phyloP scores from a whole-genome alignment of 192 early-diverging fungal species.

The Coemansia sp. region DNA sequence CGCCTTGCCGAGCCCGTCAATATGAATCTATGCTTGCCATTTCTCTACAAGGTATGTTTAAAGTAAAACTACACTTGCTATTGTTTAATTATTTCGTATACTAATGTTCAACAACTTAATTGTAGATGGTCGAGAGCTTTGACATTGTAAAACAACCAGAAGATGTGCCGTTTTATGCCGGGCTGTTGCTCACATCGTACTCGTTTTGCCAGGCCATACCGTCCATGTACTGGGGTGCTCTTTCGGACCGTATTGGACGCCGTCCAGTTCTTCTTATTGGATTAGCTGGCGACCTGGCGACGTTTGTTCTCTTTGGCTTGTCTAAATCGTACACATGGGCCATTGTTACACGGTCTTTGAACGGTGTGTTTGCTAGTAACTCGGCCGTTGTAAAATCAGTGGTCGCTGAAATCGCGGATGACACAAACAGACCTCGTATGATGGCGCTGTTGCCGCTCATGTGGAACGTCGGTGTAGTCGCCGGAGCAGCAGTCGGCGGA shows the following conservation, averaged over 20 bases:
- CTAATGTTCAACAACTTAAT: neutral
- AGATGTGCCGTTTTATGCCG: slow-evolving; percentile 71
- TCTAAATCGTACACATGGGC: slow-evolving; percentile 60
- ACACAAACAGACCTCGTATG: slow-evolving; percentile 67
- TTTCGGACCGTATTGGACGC: slow-evolving; percentile 76
- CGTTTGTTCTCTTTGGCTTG: slow-evolving; percentile 69
- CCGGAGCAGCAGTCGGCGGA: slow-evolving; percentile 74
- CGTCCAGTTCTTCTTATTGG: slow-evolving; percentile 73
- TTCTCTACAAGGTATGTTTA: slow-evolving; percentile 20
- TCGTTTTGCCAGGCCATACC: slow-evolving; percentile 50
- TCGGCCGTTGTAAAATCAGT: slow-evolving; percentile 76
- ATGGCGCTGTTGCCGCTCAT: slow-evolving; percentile 72
- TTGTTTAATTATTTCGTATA: neutral
- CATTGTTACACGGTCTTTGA: slow-evolving; percentile 58
- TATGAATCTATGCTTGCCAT: slow-evolving; percentile 65
- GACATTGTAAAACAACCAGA: slow-evolving; percentile 63
- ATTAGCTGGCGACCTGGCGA: slow-evolving; percentile 69
- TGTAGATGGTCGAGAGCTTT: slow-evolving; percentile 27
- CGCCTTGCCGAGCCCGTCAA: slow-evolving; percentile 66
- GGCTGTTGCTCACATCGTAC: slow-evolving; percentile 51
- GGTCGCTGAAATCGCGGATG: slow-evolving; percentile 77
- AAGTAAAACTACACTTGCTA: neutral
- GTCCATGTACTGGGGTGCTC: slow-evolving; percentile 61
- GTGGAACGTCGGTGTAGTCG: slow-evolving; percentile 61
- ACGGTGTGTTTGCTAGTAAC: slow-evolving; percentile 72